Evolutionary conservation across 1,139 yeast genomes (phyloP), one percentile per base, ranked within the genome.

Genomic region (Lodderomyces jiufengensis): DNA sequence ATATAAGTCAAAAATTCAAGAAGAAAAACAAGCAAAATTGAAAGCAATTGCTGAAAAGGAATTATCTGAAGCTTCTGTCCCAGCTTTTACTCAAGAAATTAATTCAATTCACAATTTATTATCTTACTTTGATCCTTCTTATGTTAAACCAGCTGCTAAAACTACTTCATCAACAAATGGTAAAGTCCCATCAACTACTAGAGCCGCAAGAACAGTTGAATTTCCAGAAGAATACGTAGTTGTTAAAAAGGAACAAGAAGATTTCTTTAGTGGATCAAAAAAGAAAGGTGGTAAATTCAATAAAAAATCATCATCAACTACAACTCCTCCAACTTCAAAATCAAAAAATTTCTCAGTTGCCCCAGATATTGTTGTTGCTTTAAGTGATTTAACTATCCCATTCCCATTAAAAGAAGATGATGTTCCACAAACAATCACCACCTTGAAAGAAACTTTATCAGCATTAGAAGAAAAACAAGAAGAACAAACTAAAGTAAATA

Each of bases 41-140:
- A 71, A 78, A 61, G 78, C 78, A 45, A 71, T 74, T 55, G 80
- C 92, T 47, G 87, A 84, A 53, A 68, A 71, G 46, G 74, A 76
- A 52, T 70, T 80, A 59, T 68, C 73, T 39, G 77, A 74, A 44
- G 88, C 88, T 38, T 84, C 90, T 24, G 70, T 73, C 51, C 96
- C 97, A 30, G 97, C 97, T 27, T 90, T 84, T 66, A 78, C 82
- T 43, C 66, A 66, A 33, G 92, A 87, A 64, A 80, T 86, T 51
- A 73, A 70, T 50, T 70, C 82, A 43, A 85, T 92, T 54, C 87
- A 86, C 62, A 68, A 72, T 45, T 71, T 87, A 55, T 72, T 88
- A 59, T 55, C 66, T 29, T 76, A 78, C 64, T 85, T 90, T 52
- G 95, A 87, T 57, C 95, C 95, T 48, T 60, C 80, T 31, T 83